phyloP scores from a whole-genome alignment of 163 green algal species.

The Scenedesmus sp. region DNA sequence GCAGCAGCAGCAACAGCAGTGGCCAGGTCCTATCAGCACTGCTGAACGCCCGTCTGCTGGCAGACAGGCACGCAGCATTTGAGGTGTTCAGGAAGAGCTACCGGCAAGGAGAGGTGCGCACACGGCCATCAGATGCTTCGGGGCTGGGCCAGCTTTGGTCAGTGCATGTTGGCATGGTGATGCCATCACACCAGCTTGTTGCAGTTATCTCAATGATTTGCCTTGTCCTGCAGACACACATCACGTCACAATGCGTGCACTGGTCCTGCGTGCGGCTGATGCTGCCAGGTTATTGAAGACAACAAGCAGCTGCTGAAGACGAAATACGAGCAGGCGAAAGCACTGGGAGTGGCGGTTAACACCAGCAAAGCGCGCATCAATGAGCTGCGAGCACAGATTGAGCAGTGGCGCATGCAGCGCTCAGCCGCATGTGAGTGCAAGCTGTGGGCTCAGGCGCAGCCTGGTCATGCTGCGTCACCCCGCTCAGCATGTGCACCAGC shows the following conservation, averaged over 20 bases:
- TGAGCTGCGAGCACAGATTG: slow-evolving; percentile 76
- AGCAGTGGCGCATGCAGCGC: slow-evolving; percentile 78
- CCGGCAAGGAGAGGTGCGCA: slow-evolving; percentile 77
- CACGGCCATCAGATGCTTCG: not conserved
- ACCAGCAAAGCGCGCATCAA: slow-evolving; percentile 74
- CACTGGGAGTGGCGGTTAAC: slow-evolving; percentile 65
- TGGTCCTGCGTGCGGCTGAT: not conserved
- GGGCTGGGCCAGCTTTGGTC: not conserved
- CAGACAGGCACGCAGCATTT: slow-evolving; percentile 87
- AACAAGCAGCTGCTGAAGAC: slow-evolving; percentile 86
- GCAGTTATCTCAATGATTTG: no score
- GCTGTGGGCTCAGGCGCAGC: not conserved
- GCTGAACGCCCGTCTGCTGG: slow-evolving; percentile 75
- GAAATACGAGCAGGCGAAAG: slow-evolving; percentile 84
- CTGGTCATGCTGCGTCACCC: not conserved
- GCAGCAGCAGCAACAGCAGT: slow-evolving; percentile 17
- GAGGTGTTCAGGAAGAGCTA: slow-evolving; percentile 88
- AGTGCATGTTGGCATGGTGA: not conserved
- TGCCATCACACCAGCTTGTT: no score
- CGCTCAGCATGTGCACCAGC: not conserved
- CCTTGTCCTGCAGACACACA: not conserved
- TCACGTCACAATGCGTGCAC: no score
- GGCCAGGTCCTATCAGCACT: slow-evolving; percentile 60
- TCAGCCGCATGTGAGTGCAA: slow-evolving; percentile 60
- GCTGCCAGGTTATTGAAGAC: slow-evolving; percentile 80